Percentiles rank a stretch among this genome's conserved stretches.
phyloP scores from a whole-genome alignment of 371 early-diverging fungal species.

The Lichtheimia ramosa region DNA sequence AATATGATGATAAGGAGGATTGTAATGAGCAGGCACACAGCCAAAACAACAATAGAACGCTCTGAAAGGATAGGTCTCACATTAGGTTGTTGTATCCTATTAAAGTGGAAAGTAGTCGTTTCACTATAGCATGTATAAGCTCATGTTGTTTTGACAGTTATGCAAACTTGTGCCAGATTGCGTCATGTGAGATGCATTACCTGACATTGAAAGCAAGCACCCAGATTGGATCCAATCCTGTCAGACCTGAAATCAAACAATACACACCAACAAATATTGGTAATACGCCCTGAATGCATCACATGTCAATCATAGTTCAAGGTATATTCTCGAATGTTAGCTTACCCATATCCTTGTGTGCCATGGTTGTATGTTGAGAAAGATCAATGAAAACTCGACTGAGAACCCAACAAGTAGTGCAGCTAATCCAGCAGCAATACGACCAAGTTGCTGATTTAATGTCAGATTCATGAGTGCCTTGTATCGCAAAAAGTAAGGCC shows the following conservation, averaged over 20 bases:
- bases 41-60: slow-evolving; percentile 19
- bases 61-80: slow-evolving; percentile 25
- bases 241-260: slow-evolving; percentile 32
- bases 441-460: slow-evolving; percentile 50
- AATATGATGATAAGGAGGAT: slow-evolving; percentile 25
- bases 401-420: slow-evolving; percentile 57
- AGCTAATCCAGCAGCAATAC: slow-evolving; percentile 48
- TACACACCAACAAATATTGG: slow-evolving; percentile 41
- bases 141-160: not conserved
- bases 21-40: slow-evolving; percentile 17
- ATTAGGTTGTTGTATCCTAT: slow-evolving; percentile 30
- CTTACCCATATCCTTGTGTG: slow-evolving; percentile 57
- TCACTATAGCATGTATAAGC: slow-evolving; percentile 25
- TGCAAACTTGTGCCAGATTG: too few relatives aligned
- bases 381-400: slow-evolving; percentile 57
- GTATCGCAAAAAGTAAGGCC: slow-evolving; percentile 57
- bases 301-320: not conserved
- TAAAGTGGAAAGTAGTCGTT: slow-evolving; percentile 42
- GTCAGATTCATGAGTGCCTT: slow-evolving; percentile 60
- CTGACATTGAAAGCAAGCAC: slow-evolving; percentile 40
- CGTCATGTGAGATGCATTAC: slow-evolving; percentile 14
- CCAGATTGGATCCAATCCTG: slow-evolving; percentile 50
- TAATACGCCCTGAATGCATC: slow-evolving; percentile 30
- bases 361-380: slow-evolving; percentile 54
- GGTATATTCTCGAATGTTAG: too few relatives aligned